phyloP scores from a whole-genome alignment of 345 rosid genomes.

The Salix viminalis region DNA sequence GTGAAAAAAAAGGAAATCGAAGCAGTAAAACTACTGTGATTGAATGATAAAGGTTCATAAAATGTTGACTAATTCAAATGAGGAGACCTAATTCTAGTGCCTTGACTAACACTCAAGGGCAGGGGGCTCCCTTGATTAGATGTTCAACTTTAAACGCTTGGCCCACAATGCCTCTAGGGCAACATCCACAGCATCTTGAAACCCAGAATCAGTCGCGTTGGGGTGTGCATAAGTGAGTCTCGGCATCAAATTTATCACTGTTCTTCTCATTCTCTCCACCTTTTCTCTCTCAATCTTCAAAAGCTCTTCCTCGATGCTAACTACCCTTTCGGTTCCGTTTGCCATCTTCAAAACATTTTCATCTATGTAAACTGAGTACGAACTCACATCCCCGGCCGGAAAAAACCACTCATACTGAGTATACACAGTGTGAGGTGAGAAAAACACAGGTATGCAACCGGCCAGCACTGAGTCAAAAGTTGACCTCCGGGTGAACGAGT shows the following conservation, averaged over 20 bases:
- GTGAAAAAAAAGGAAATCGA: no score
- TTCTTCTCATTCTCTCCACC: conserved; percentile 29
- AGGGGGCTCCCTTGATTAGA: no score
- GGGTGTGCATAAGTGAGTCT: conserved; percentile 49
- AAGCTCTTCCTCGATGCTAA: conserved; percentile 36
- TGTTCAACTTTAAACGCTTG: not conserved
- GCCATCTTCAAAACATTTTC: conserved; percentile 5
- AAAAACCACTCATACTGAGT: conserved; percentile 54
- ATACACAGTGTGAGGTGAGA: conserved; percentile 59
- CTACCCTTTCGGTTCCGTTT: not conserved
- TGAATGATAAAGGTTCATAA: no score
- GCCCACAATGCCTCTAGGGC: conserved; percentile 29
- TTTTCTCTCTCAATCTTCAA: conserved; percentile 23
- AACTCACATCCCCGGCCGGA: conserved; percentile 17
- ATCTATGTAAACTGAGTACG: conserved; percentile 43
- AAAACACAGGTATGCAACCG: conserved; percentile 61
- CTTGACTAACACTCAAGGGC: no score
- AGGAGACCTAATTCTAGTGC: no score
- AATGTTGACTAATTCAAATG: no score
- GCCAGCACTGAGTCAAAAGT: conserved; percentile 47
- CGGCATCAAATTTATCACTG: conserved; percentile 42
- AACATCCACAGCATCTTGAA: conserved; percentile 49
- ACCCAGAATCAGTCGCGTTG: conserved; percentile 32
- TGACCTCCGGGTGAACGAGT: conserved; percentile 53
- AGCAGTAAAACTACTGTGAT: no score